These are phyloP conservation scores for Sporothrix pallida DNA, from an alignment of 2,329 filamentous ascomycete genomes.

Conservation along the genomic window DNA sequence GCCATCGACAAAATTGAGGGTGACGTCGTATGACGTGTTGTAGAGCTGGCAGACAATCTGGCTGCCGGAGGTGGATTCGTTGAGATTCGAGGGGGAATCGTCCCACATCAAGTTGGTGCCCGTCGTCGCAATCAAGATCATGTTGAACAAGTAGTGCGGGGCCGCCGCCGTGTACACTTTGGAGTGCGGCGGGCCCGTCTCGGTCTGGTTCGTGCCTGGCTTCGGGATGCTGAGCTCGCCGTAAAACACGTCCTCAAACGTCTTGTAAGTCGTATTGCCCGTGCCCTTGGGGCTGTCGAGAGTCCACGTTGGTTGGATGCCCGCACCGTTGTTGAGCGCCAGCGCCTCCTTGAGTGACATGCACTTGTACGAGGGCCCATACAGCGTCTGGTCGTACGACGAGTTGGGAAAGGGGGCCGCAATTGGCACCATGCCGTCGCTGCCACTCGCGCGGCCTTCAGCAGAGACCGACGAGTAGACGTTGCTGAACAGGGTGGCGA, in stretches of 20 bases:
- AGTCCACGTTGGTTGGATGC: conserved; percentile 21
- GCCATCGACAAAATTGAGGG: conserved; percentile 27
- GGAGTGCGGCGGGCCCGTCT: too few relatives aligned
- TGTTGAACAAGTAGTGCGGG: conserved; percentile 32
- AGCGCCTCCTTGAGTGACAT: conserved; percentile 27
- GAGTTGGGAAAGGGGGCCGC: conserved; percentile 27
- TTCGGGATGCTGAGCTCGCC: conserved; percentile 28
- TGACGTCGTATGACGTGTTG: conserved; percentile 34
- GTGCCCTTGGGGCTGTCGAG: conserved; percentile 24
- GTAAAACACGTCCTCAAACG: conserved; percentile 31
- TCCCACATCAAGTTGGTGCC: conserved; percentile 28
- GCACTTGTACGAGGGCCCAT: conserved; percentile 35
- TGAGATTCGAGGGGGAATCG: neutral
- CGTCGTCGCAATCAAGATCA: conserved; percentile 21
- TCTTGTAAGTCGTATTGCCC: conserved; percentile 11
- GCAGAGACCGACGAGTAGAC: conserved; percentile 25
- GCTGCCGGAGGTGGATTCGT: neutral
- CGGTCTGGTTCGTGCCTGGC: neutral
- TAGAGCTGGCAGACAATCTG: conserved; percentile 36
- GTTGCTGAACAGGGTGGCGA: conserved; percentile 32
- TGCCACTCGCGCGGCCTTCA: neutral
- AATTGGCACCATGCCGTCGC: conserved; percentile 17
- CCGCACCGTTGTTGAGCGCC: neutral
- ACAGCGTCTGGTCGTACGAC: conserved; percentile 32
- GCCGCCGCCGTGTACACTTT: conserved; percentile 28